Base-by-base conservation (phyloP, 1,284 basidiomycete genomes). In the Sparassis latifolia region DNA sequence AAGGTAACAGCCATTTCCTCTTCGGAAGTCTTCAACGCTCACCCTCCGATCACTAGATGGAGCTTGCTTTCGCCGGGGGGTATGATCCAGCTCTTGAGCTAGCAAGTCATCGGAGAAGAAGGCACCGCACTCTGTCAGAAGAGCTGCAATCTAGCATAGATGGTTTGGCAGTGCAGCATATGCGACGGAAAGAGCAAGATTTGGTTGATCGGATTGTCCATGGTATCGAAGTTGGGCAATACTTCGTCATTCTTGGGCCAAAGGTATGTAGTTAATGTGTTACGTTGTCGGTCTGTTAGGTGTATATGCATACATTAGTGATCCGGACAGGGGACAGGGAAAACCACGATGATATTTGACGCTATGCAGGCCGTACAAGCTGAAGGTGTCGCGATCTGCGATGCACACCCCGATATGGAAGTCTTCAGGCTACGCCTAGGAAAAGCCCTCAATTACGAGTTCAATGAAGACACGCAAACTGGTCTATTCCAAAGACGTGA, bases 401-500 rank as follows among this genome's bases (percentile, higher is more conserved):
- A 78, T 62, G 82, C 78, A 2, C 80, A 84, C 62, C 80, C 78
- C 20, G 84, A 89, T 61, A 67, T 83, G 38, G 77, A 82, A 56
- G 88, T 92, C 20, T 91, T 92, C 71, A 77, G 89, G 46, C 73
- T 92, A 37, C 78, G 89, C 42, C 74, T 94, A 12, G 91, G 90
- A 42, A 91, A 92, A 64, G 84, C 82, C 27, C 64, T 89, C 44
- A 86, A 89, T 59, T 89, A 79, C 59, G 89, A 91, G 62, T 89
- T 75, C 69, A 80, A 85, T 56, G 90, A 93, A 66, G 89, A 90
- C 63, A 82, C 83, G 45, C 86, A 91, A 63, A 84, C 81, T 2
- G 79, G 80, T 12, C 63, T 89, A 33, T 94, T 94, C 67, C 87
- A 90, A 56, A 71, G 91, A 44, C 74, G 85, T 37, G 91, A 95